A percentile compares a stretch with the other conserved stretches of the same genome.
These are phyloP conservation scores for Gracilaria domingensis DNA, from an alignment of 23 red algal genomes.

Conservation along the genomic window DNA sequence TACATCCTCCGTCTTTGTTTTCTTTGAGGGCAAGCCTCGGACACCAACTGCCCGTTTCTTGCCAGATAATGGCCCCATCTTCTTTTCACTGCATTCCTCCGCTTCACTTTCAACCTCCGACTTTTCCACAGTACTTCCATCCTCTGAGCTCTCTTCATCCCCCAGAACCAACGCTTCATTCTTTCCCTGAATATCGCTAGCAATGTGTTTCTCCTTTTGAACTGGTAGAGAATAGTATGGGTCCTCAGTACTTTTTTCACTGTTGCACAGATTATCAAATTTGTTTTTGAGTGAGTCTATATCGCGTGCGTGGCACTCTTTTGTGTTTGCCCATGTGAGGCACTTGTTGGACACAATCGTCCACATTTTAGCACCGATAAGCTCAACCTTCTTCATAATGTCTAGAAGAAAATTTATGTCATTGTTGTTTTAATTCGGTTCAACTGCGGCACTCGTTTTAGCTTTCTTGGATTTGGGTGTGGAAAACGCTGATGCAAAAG, in stretches of 20 bases:
- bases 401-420: constrained; percentile 3
- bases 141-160: too few relatives aligned
- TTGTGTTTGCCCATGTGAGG: background rate
- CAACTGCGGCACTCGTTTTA: background rate
- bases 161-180: background rate
- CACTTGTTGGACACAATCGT: background rate
- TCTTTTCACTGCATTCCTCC: background rate
- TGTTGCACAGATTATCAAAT: constrained; percentile 4
- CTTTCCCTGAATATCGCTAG: background rate
- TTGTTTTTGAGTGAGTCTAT: constrained; percentile 26
- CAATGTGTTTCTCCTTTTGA: constrained; percentile 16
- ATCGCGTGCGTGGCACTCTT: background rate
- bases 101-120: background rate
- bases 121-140: background rate
- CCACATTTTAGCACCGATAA: constrained; percentile 18
- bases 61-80: background rate
- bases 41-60: background rate
- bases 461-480: background rate
- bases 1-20: constrained; percentile 16
- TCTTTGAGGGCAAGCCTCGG: background rate
- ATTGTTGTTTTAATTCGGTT: background rate
- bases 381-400: constrained; percentile 12
- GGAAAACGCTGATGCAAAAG: too few relatives aligned
- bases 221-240: background rate
- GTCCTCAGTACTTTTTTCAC: constrained; percentile 1